Base-by-base conservation (phyloP, 2,329 filamentous ascomycete species). In the Plenodomus lindquistii region DNA sequence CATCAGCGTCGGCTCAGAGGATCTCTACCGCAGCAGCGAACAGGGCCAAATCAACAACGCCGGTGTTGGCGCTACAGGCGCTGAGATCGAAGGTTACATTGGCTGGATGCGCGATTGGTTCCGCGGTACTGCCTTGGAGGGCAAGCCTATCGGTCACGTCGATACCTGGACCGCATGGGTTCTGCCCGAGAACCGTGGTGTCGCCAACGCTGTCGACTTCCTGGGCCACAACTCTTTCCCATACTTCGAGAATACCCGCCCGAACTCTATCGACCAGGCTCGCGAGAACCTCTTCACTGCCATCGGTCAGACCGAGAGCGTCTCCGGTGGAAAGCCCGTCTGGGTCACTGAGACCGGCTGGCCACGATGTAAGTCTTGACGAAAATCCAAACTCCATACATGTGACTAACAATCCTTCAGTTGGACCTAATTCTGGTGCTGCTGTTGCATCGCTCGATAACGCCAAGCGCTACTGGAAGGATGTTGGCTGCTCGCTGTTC, bases 331-430 rank as follows among this genome's bases (percentile, higher is more conserved):
- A 63, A 92, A 91, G 79, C 77, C 81, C 15, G 82, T 95, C 60
- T 94, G 89, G 88, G 81, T 94, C 52, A 93, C 90, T 16, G 91
- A 95, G 80, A 93, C 89, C 11, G 91, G 91, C 54, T 93, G 88
- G 84, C 90, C 91, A 21, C 54, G 50, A 39, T 37, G 48, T 54
- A 40, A 42, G 24, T 42, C 44, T 21, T 15, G 3, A 13, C 11
- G 2, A n/a, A n/a, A n/a, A 9, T 31, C 27, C 11, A n/a, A n/a
- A 4, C 27, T 8, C 27, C 27, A 4, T 31, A 15, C 10, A 31
- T 7, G 9, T 11, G 11, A 7, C 27, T 31, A 31, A 31, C 24
- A 5, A 1, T 6, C 10, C 15, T 22, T 10, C 40, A 54, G 45
- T 52, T 13, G 65, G 65, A 5, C 59, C 62, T 2, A 51, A 51